Percentiles rank a stretch among this genome's conserved stretches.
Evolutionary conservation across 2,329 filamentous ascomycete genomes (phyloP).

Genomic region (Stylonectria norvegica): DNA sequence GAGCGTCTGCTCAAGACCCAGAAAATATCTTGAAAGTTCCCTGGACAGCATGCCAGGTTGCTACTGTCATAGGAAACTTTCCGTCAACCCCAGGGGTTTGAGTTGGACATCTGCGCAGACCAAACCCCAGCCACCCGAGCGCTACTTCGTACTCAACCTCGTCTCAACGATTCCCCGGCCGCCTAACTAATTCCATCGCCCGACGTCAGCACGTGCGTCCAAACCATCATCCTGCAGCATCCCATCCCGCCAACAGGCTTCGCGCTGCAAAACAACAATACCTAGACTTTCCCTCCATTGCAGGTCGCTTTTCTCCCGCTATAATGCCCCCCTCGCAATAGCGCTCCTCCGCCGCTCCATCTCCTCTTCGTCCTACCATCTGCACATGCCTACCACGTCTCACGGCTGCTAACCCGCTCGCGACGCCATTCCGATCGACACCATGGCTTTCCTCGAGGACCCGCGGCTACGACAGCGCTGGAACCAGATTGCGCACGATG

Average conservation of each 20-base stretch:
- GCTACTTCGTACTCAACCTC: too few species aligned
- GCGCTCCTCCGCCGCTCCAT: conserved; percentile 1
- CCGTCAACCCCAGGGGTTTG: too few species aligned
- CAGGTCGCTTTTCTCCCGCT: conserved; percentile 6
- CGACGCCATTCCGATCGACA: conserved; percentile 30
- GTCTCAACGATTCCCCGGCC: conserved; percentile 27
- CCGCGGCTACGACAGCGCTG: conserved; percentile 89
- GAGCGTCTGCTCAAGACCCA: too few species aligned
- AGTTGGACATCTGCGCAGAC: too few species aligned
- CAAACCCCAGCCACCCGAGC: too few species aligned
- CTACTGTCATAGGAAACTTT: too few species aligned
- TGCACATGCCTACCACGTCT: conserved; percentile 1
- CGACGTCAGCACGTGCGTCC: conserved; percentile 23
- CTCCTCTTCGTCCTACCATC: not conserved
- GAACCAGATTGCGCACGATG: conserved; percentile 87
- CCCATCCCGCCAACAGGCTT: conserved; percentile 19
- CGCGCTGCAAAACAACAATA: conserved; percentile 12
- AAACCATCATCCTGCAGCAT: conserved; percentile 13
- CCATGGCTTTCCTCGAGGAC: conserved; percentile 67
- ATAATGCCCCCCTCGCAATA: conserved; percentile 17
- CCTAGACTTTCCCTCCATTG: conserved; percentile 7
- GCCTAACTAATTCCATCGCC: conserved; percentile 21
- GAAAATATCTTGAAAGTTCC: too few species aligned
- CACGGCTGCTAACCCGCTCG: conserved; percentile 7
- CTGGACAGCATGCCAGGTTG: too few species aligned